phyloP scores from a whole-genome alignment of 2,329 filamentous ascomycete species.

The Teratosphaeria zuluensis region DNA sequence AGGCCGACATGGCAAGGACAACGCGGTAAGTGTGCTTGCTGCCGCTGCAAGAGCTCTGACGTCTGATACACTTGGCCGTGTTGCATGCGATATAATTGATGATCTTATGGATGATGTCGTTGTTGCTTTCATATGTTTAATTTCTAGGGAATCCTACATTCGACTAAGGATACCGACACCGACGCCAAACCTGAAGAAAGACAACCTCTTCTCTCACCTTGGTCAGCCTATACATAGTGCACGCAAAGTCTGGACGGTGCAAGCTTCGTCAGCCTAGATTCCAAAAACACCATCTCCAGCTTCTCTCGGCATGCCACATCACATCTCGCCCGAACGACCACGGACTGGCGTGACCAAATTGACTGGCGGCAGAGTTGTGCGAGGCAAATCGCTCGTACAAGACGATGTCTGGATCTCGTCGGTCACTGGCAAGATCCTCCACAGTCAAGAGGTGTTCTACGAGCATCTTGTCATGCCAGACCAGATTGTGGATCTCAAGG shows the following conservation, averaged over 20 bases:
- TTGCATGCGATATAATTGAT: neutral
- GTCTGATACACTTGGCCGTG: neutral
- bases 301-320: conserved; percentile 29
- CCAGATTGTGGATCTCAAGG: conserved; percentile 65
- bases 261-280: too few species aligned
- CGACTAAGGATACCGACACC: neutral
- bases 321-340: conserved; percentile 28
- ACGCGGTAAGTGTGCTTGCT: neutral
- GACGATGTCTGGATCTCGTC: conserved; percentile 88
- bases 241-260: neutral
- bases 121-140: neutral
- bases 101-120: neutral
- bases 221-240: neutral
- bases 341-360: conserved; percentile 48
- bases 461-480: conserved; percentile 61
- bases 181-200: too few species aligned
- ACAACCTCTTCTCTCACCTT: neutral
- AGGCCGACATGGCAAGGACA: neutral
- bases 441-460: conserved; percentile 57
- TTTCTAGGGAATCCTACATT: neutral
- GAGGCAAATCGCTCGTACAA: conserved; percentile 55
- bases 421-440: conserved; percentile 68
- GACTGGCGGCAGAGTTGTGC: conserved; percentile 66
- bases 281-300: neutral
- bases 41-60: neutral